These are phyloP conservation scores for Barbarea vulgaris DNA, from an alignment of 345 rosid genomes.

Conservation along the genomic window DNA sequence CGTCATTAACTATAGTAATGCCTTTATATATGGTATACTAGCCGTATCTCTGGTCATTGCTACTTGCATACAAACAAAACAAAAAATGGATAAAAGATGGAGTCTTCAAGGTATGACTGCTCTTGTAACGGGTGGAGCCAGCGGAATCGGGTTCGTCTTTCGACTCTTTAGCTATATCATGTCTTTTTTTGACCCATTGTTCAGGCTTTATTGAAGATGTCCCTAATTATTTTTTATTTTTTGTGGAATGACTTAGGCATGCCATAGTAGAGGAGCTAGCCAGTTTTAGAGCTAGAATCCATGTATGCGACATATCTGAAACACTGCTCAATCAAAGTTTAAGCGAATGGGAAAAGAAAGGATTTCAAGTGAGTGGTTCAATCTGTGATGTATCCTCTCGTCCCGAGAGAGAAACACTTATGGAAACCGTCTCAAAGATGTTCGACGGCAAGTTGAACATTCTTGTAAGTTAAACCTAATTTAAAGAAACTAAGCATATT, in stretches of 20 bases:
- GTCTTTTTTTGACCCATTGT: background rate
- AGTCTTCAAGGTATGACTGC: conserved; percentile 47
- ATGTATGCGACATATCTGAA: conserved; percentile 22
- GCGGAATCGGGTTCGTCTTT: conserved; percentile 41
- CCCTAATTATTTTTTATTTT: background rate
- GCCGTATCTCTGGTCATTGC: background rate
- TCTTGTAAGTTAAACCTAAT: conserved; percentile 10
- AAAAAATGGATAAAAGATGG: conserved; percentile 43
- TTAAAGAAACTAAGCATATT: background rate
- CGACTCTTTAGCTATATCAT: background rate
- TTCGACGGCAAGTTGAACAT: conserved; percentile 29
- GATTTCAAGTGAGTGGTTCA: conserved; percentile 26
- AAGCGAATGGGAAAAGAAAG: conserved; percentile 29
- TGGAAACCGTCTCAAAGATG: conserved; percentile 4
- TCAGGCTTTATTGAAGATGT: too few species aligned
- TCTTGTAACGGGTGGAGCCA: conserved; percentile 49
- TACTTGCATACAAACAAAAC: background rate
- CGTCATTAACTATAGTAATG: background rate
- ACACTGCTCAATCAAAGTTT: conserved; percentile 6
- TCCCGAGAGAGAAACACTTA: conserved; percentile 21
- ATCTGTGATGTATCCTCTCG: conserved; percentile 34
- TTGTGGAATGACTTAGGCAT: background rate
- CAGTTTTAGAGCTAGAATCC: background rate
- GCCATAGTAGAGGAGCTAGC: conserved; percentile 24
- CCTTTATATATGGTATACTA: background rate